Evolutionary conservation across 129 eudicot species (phyloP).

Genomic region (Centaurea solstitialis): DNA sequence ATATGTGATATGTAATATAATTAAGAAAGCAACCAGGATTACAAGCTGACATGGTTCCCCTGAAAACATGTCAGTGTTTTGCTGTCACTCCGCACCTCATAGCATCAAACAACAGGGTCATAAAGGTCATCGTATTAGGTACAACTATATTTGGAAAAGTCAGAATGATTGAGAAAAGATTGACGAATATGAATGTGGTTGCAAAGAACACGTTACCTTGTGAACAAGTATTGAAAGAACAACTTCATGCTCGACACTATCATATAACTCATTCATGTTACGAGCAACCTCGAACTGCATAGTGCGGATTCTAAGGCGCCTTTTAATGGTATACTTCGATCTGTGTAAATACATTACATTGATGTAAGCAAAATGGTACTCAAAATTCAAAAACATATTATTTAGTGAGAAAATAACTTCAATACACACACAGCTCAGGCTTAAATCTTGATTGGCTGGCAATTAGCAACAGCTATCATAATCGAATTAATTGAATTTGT

Average conservation of each 20-base stretch:
- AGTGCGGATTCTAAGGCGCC: slow-evolving; percentile 91
- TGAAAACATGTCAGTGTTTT: too few species aligned
- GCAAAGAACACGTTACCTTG: slow-evolving; percentile 50
- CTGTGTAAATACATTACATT: slow-evolving; percentile 41
- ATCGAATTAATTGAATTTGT: neutral
- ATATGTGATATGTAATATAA: neutral
- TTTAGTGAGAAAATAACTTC: neutral
- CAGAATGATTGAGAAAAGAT: neutral
- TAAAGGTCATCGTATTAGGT: neutral
- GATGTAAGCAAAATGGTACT: neutral
- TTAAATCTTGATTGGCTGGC: neutral
- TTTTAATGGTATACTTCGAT: slow-evolving; percentile 59
- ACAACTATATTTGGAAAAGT: neutral
- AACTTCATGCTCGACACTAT: slow-evolving; percentile 88
- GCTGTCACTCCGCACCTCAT: neutral
- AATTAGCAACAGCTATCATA: neutral
- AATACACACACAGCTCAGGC: slow-evolving; percentile 7
- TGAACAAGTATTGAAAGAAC: slow-evolving; percentile 95
- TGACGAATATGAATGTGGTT: neutral
- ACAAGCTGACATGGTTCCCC: neutral
- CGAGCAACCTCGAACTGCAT: slow-evolving; percentile 77
- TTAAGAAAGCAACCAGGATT: neutral
- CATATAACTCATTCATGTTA: slow-evolving; percentile 83
- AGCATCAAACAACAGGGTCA: neutral
- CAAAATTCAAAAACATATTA: neutral